These are phyloP conservation scores for Ulmus americana DNA, from an alignment of 331 rosid genomes.

Conservation along the genomic window DNA sequence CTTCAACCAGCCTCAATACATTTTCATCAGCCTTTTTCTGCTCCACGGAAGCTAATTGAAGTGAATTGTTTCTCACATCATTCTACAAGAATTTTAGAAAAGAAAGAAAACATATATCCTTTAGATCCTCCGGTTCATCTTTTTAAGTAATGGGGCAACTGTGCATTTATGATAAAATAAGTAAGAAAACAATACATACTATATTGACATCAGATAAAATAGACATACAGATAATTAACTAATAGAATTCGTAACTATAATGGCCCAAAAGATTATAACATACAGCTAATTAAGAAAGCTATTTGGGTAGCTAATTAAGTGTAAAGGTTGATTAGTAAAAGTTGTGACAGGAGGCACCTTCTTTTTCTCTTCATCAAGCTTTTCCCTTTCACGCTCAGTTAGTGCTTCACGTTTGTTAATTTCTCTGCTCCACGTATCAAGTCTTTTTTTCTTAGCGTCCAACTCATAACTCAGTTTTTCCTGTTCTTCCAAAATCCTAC, in stretches of 20 bases:
- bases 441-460: conserved; percentile 65
- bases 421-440: conserved; percentile 77
- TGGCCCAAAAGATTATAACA: neutral
- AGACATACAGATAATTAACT: too few relatives aligned
- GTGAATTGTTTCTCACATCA: conserved; percentile 67
- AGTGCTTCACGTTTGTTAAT: conserved; percentile 72
- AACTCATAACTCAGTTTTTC: conserved; percentile 65
- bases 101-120: conserved; percentile 13
- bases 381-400: conserved; percentile 78
- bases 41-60: conserved; percentile 70
- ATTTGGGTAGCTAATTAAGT: neutral
- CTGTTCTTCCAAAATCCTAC: conserved; percentile 69
- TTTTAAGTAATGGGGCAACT: neutral
- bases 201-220: neutral
- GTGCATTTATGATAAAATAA: neutral
- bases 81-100: conserved; percentile 36
- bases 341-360: conserved; percentile 41
- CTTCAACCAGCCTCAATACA: conserved; percentile 71
- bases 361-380: conserved; percentile 77
- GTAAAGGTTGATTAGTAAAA: neutral
- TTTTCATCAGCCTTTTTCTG: conserved; percentile 70
- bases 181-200: neutral
- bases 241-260: too few relatives aligned
- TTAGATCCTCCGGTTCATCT: neutral
- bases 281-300: neutral